phyloP scores from a whole-genome alignment of 345 rosid genomes.

The Camelina neglecta region DNA sequence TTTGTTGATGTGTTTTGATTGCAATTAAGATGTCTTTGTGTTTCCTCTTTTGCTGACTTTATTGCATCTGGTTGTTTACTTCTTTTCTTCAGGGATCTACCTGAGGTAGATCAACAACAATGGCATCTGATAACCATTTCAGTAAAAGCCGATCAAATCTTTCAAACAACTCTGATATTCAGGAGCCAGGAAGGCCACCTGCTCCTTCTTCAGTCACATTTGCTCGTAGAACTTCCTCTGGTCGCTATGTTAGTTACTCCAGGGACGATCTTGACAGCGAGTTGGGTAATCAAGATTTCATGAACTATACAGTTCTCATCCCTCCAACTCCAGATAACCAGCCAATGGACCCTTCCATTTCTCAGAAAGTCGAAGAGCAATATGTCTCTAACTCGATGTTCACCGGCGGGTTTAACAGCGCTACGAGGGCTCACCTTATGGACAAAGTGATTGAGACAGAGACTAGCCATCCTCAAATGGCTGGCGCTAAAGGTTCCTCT shows the following conservation, averaged over 20 bases:
- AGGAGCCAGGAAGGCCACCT: slow-evolving; percentile 65
- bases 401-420: slow-evolving; percentile 91
- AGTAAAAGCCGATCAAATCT: slow-evolving; percentile 62
- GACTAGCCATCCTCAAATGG: slow-evolving; percentile 95
- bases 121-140: slow-evolving; percentile 72
- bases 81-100: slow-evolving; percentile 50
- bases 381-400: slow-evolving; percentile 93
- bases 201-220: slow-evolving; percentile 69
- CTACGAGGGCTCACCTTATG: slow-evolving; percentile 91
- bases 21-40: slow-evolving; percentile 17
- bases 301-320: slow-evolving; percentile 84
- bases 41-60: slow-evolving; percentile 25
- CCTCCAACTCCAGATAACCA: slow-evolving; percentile 99
- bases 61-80: slow-evolving; percentile 22
- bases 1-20: slow-evolving; percentile 1
- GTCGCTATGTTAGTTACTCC: slow-evolving; percentile 85
- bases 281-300: slow-evolving; percentile 70
- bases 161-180: slow-evolving; percentile 65
- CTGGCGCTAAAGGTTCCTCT: slow-evolving; percentile 91
- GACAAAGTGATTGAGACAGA: slow-evolving; percentile 96
- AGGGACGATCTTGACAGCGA: slow-evolving; percentile 98
- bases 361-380: slow-evolving; percentile 97
- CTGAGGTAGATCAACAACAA: slow-evolving; percentile 33
- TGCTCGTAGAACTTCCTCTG: slow-evolving; percentile 81
- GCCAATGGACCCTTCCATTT: slow-evolving; percentile 88